Base-by-base conservation (phyloP, 306 rosid species). In the Rubus idaeus region DNA sequence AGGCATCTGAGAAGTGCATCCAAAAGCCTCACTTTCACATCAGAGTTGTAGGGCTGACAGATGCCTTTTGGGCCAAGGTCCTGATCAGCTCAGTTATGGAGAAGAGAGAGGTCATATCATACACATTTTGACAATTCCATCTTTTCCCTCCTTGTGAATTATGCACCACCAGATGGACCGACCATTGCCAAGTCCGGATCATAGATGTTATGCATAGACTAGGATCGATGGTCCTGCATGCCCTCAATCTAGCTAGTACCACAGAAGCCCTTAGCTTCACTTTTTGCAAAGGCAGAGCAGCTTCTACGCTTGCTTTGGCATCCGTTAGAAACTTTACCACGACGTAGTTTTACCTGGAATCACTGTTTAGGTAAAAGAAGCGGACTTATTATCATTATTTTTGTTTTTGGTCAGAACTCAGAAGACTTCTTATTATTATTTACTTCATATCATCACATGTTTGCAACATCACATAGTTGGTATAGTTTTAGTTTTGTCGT, bases 271-370 rank as follows among this genome's bases (percentile, higher is more conserved):
- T 68, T 18, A 41, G 26, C 71, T 68, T 44, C 60, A 47, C 44
- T 49, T 16, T 67, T 20, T 10, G 18, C 71, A 0, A 44, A 67
- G 53, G 53, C 26, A 67, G 37, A 44, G 39, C 20, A 3, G 41
- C 41, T 49, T 8, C 13, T 13, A 69, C 57, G 4, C 20, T 35
- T 49, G 44, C 23, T 47, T 14, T 70, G 57, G 60, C 26, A 49
- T 47, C 79, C 57, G 52, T 75, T 75, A 47, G 6, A 75, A 52
- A 75, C 11, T 63, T 55, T 11, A 23, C 40, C 66, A 39, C 12
- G 5, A 63, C n/a, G 68, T 63, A 14, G 21, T 5, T 63, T 63
- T 63, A 37, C 45, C 21, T 63, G 45, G 21, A 37, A 14, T 63
- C 21, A 63, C 45, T 63, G 17, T 16, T 63, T 4, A 14, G 20